A percentile compares a stretch with the other conserved stretches of the same genome.
Evolutionary conservation across 768 basidiomycete species (phyloP).

Genomic region (Pisolithus albus): DNA sequence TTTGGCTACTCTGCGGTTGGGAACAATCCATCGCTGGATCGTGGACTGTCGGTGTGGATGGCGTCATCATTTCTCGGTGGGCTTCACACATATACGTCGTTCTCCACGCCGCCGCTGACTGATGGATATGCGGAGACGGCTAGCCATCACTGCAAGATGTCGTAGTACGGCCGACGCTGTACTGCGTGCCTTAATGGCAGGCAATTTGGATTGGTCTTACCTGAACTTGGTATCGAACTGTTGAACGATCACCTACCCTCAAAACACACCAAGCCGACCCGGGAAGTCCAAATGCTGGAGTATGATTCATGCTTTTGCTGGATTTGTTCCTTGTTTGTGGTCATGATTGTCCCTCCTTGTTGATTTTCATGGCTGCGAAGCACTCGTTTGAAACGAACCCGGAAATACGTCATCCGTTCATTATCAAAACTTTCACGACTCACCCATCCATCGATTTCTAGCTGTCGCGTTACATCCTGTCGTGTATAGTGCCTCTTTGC

Average conservation of each 20-base stretch:
- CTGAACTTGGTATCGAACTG: conserved; percentile 78
- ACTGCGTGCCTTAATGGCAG: conserved; percentile 42
- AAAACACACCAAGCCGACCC: conserved; percentile 52
- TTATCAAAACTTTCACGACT: conserved; percentile 23
- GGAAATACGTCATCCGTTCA: conserved; percentile 27
- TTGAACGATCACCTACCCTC: conserved; percentile 72
- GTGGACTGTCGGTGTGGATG: conserved; percentile 39
- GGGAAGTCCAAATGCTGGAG: conserved; percentile 28
- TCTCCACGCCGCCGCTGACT: conserved; percentile 67
- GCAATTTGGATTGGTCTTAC: conserved; percentile 57
- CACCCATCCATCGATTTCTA: conserved; percentile 22
- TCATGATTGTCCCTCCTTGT: conserved; percentile 31
- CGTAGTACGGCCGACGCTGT: conserved; percentile 19
- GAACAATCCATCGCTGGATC: conserved; percentile 32
- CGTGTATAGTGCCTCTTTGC: conserved; percentile 31
- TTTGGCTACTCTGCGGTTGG: conserved; percentile 74
- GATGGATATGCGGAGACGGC: conserved; percentile 67
- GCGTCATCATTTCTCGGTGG: conserved; percentile 69
- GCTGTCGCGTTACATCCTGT: conserved; percentile 29
- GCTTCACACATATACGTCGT: conserved; percentile 61
- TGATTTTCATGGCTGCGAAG: conserved; percentile 22
- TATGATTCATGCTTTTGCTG: conserved; percentile 18
- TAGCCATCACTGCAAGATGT: conserved; percentile 75
- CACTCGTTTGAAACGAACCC: conserved; percentile 23
- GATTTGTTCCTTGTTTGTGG: conserved; percentile 19